Evolutionary conservation across 2,329 filamentous ascomycete species (phyloP).

Genomic region (Venturia effusa): DNA sequence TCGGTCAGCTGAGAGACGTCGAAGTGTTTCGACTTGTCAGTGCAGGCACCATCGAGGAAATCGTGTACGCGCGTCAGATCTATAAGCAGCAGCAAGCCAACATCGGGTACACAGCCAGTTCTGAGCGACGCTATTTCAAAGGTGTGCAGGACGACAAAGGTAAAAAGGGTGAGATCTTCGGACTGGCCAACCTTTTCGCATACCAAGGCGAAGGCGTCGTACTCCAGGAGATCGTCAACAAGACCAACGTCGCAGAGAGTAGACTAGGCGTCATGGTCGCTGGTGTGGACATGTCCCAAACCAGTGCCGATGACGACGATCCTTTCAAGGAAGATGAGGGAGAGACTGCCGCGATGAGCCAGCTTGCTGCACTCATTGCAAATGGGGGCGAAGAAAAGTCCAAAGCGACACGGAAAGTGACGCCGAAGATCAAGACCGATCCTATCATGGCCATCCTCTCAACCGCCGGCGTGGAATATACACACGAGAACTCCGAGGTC

Average conservation of each 20-base stretch:
- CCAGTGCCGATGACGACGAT: conserved; percentile 31
- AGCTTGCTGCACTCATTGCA: conserved; percentile 56
- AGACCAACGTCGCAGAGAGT: conserved; percentile 92
- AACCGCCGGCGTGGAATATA: conserved; percentile 83
- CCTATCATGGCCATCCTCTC: conserved; percentile 82
- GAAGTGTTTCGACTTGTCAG: conserved; percentile 91
- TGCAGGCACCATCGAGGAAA: conserved; percentile 89
- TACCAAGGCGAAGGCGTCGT: conserved; percentile 72
- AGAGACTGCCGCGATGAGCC: conserved; percentile 58
- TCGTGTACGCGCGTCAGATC: conserved; percentile 91
- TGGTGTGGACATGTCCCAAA: conserved; percentile 58
- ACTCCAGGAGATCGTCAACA: conserved; percentile 92
- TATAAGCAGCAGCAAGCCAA: conserved; percentile 99
- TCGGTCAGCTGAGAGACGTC: conserved; percentile 84
- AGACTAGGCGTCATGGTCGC: conserved; percentile 71
- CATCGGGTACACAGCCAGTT: conserved; percentile 88
- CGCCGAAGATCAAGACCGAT: conserved; percentile 46
- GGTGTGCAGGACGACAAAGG: conserved; percentile 77
- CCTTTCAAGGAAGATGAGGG: conserved; percentile 30
- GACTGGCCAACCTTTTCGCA: conserved; percentile 73
- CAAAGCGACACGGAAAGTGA: conserved; percentile 27
- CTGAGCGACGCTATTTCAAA: conserved; percentile 88
- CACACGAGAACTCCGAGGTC: conserved; percentile 92
- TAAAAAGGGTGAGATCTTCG: conserved; percentile 90
- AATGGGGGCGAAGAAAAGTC: conserved; percentile 19